phyloP scores from a whole-genome alignment of 208 protist genomes.

The Borovskyia barvae region DNA sequence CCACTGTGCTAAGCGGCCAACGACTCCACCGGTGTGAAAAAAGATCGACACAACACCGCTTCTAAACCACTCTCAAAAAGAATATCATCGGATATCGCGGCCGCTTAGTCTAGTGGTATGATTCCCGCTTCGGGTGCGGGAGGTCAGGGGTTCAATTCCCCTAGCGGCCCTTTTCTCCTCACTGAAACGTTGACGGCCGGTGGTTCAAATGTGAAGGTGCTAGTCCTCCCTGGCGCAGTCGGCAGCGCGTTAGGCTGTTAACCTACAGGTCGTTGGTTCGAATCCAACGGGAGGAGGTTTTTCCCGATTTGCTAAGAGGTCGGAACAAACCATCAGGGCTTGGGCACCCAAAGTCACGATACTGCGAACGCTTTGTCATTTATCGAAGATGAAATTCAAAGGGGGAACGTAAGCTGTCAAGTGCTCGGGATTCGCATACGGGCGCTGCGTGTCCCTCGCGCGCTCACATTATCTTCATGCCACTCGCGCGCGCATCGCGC shows the following conservation, averaged over 20 bases:
- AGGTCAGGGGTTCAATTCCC: constrained; percentile 88
- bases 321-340: no score
- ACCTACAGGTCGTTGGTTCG: constrained; percentile 95
- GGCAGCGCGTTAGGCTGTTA: constrained; percentile 95
- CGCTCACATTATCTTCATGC: no score
- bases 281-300: constrained; percentile 94
- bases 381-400: no score
- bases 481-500: no score
- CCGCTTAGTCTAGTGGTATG: constrained; percentile 81
- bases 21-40: not conserved
- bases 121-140: constrained; percentile 68
- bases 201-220: not conserved
- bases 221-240: constrained; percentile 92
- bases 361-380: no score
- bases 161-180: constrained; percentile 38
- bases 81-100: not conserved
- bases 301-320: no score
- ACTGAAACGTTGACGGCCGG: not conserved
- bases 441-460: no score
- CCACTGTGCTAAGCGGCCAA: constrained; percentile 94
- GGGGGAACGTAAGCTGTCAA: no score
- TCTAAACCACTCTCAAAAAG: not conserved
- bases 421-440: no score
- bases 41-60: no score
- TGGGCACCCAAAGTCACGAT: no score